Evolutionary conservation across 768 basidiomycete genomes (phyloP).

Genomic region (Lactarius vividus): DNA sequence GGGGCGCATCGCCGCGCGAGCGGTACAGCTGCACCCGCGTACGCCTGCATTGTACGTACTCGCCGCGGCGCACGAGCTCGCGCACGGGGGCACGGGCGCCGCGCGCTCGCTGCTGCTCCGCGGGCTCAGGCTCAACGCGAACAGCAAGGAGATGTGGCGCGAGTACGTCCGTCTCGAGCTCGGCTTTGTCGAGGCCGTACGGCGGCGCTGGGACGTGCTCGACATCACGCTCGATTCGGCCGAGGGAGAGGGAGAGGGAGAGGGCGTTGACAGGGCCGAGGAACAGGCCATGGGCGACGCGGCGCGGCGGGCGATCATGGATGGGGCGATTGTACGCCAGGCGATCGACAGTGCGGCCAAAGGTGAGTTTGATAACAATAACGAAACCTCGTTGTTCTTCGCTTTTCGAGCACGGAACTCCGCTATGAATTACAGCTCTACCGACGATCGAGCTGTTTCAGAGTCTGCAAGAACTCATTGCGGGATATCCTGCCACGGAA

Average conservation of each 20-base stretch:
- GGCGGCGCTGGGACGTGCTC: slow-evolving; percentile 75
- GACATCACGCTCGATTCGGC: slow-evolving; percentile 50
- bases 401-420: background rate
- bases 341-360: slow-evolving; percentile 73
- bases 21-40: slow-evolving; percentile 83
- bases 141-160: slow-evolving; percentile 76
- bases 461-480: slow-evolving; percentile 43
- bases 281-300: slow-evolving; percentile 48
- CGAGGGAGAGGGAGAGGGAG: slow-evolving; percentile 29
- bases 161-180: slow-evolving; percentile 93
- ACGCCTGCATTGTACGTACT: slow-evolving; percentile 77
- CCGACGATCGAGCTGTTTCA: slow-evolving; percentile 43
- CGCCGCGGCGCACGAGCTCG: slow-evolving; percentile 79
- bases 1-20: slow-evolving; percentile 82
- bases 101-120: slow-evolving; percentile 83
- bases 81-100: slow-evolving; percentile 66
- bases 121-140: slow-evolving; percentile 73
- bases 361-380: slow-evolving; percentile 44
- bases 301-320: slow-evolving; percentile 66
- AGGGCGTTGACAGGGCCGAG: slow-evolving; percentile 35
- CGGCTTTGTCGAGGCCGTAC: slow-evolving; percentile 75
- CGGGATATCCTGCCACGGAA: slow-evolving; percentile 42
- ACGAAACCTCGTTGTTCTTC: no score
- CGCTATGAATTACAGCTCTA: slow-evolving; percentile 35
- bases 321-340: slow-evolving; percentile 75